Evolutionary conservation across 108 stramenopile species (phyloP), one percentile per base, ranked within the genome.

Genomic region (Cyclotella cryptica): DNA sequence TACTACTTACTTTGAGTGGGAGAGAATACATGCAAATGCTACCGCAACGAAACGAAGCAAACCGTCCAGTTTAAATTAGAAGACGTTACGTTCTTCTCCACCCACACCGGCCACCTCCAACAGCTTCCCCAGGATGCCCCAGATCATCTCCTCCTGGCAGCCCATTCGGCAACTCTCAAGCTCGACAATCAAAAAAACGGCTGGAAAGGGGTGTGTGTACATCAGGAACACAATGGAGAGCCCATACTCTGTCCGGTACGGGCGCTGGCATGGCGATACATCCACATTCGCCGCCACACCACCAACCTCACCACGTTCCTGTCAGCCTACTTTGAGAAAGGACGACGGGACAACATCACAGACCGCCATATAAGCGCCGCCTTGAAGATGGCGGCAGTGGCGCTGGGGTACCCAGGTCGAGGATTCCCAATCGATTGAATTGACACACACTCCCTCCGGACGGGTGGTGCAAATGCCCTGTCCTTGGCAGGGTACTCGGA

Each of bases 131-230:
- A 29, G 4, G 18, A 68, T 18, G 49, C 49, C 0, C 9, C 49
- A 51, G 49, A 53, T 5, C 2, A 28, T 0, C 27, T 30, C 13
- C 30, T 68, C 22, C 17, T 68, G 51, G 30, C 49, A 3, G 35
- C 35, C 6, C 35, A 35, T 35, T 35, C 35, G 2, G 35, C 35
- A 6, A 35, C 35, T 6, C 35, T 51, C 0, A 68, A 52, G 49
- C 17, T 68, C 0, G 51, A 68, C 29, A 68, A 68, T 29, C 67
- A 68, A 35, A 68, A 68, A 6, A 68, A 49, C 35, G 49, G 67
- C 8, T 68, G 67, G 67, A 68, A 68, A 54, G 58, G 35, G 35
- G 35, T 35, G 4, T 35, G 35, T 6, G 6, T 35, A 2, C 35
- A 35, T 35, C 35, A 35, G 11, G 27, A 71, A 24, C 22, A 30